phyloP scores from a whole-genome alignment of 1,139 yeast species.

The Magnusiomyces tetraspermus region DNA sequence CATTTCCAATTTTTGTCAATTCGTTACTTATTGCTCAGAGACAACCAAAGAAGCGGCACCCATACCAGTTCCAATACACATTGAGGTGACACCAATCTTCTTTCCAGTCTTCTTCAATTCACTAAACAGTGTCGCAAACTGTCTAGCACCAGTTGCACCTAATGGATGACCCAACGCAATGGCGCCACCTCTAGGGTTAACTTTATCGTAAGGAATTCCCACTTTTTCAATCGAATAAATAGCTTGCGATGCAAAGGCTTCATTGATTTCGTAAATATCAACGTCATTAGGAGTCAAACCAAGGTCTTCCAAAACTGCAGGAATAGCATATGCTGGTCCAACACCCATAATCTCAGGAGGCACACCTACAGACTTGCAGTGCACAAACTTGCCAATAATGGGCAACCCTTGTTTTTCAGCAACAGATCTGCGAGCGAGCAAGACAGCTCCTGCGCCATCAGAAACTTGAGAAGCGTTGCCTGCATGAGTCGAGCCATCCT shows the following conservation, averaged over 20 bases:
- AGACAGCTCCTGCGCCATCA: slow-evolving; percentile 90
- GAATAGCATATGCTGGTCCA: slow-evolving; percentile 93
- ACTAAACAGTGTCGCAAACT: slow-evolving; percentile 75
- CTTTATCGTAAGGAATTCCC: slow-evolving; percentile 60
- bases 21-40: slow-evolving; percentile 51
- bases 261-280: slow-evolving; percentile 77
- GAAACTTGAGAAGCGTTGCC: slow-evolving; percentile 94
- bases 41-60: slow-evolving; percentile 89
- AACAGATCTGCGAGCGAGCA: slow-evolving; percentile 77
- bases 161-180: slow-evolving; percentile 94
- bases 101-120: slow-evolving; percentile 59
- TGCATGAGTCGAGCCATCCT: slow-evolving; percentile 80
- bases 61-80: slow-evolving; percentile 99
- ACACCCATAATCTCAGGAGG: slow-evolving; percentile 97
- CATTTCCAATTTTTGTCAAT: no score
- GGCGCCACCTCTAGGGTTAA: slow-evolving; percentile 92
- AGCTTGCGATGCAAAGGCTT: slow-evolving; percentile 94
- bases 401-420: slow-evolving; percentile 67
- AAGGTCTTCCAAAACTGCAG: slow-evolving; percentile 58
- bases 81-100: slow-evolving; percentile 81
- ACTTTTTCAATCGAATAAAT: slow-evolving; percentile 59
- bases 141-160: slow-evolving; percentile 95
- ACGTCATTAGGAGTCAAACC: slow-evolving; percentile 59
- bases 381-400: slow-evolving; percentile 65
- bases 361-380: slow-evolving; percentile 73